phyloP scores from a whole-genome alignment of 2,329 filamentous ascomycete species.

The Sporothrix protearum region DNA sequence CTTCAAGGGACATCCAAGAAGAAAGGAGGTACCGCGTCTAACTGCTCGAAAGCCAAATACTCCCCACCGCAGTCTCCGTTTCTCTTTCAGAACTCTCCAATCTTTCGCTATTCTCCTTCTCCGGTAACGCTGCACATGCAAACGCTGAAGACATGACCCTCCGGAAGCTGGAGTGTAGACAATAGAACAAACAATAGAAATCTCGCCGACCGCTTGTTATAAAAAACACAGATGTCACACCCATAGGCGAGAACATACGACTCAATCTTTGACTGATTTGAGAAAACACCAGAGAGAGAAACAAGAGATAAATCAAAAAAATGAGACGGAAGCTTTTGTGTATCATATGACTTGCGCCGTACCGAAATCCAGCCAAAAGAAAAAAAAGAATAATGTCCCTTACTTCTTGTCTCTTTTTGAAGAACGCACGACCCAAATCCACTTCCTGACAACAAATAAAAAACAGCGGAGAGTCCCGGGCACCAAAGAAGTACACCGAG shows the following conservation, averaged over 20 bases:
- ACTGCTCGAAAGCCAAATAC: background rate
- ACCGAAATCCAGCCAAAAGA: conserved; percentile 24
- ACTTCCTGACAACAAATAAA: background rate
- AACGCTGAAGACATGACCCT: background rate
- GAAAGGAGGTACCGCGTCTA: background rate
- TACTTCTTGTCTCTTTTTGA: background rate
- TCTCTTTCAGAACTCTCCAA: background rate
- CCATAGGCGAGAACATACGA: background rate
- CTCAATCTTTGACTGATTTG: background rate
- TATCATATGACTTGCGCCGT: conserved; percentile 26
- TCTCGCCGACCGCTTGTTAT: background rate
- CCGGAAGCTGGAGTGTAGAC: background rate
- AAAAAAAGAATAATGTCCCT: background rate
- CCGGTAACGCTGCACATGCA: background rate
- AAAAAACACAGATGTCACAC: background rate
- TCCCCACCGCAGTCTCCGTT: background rate
- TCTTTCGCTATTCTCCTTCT: background rate
- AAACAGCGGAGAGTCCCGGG: background rate
- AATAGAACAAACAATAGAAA: background rate
- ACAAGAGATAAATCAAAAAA: background rate
- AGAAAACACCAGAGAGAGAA: background rate
- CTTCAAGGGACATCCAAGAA: background rate
- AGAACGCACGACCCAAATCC: conserved; percentile 17
- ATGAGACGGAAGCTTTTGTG: conserved; percentile 22
- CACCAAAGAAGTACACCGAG: background rate